These are phyloP conservation scores for Sphagnum magellanicum DNA, from an alignment of 228 moss, liverwort and hornwort species.

Conservation along the genomic window DNA sequence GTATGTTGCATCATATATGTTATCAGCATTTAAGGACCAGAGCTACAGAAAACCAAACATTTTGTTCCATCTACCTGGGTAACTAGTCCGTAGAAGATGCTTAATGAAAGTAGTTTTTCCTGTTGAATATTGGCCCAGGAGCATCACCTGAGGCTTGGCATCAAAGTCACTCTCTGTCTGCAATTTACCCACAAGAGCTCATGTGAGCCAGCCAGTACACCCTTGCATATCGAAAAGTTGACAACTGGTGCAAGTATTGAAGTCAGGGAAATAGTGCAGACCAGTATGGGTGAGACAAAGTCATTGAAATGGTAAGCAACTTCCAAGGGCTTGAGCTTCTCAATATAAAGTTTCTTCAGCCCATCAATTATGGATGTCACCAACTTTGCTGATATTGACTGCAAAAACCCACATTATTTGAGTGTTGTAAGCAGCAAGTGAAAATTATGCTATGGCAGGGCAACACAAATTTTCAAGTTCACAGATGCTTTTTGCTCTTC, in stretches of 20 bases:
- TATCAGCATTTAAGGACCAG: no score
- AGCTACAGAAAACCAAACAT: no score
- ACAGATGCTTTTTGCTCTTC: no score
- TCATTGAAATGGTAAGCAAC: constrained; percentile 85
- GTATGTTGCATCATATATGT: no score
- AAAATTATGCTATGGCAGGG: no score
- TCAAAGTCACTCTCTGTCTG: constrained; percentile 99
- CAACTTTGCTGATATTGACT: constrained; percentile 65
- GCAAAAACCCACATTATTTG: neutral
- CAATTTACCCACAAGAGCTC: neutral
- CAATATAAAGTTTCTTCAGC: constrained; percentile 89
- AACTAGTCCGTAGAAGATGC: constrained; percentile 78
- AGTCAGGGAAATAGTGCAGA: constrained; percentile 12
- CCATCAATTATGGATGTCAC: constrained; percentile 98
- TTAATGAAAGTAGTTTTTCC: constrained; percentile 98
- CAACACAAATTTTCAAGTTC: no score
- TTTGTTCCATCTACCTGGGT: constrained; percentile 38
- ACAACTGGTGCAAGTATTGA: no score
- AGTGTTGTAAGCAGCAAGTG: no score
- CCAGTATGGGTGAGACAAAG: constrained; percentile 90
- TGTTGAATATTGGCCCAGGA: constrained; percentile 98
- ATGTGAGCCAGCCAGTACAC: no score
- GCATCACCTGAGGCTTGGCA: constrained; percentile 97
- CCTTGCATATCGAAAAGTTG: no score
- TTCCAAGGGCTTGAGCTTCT: constrained; percentile 94